Evolutionary conservation across 225 moss, liverwort and hornwort genomes (phyloP).

Genomic region (Physcomitrellopsis africana): DNA sequence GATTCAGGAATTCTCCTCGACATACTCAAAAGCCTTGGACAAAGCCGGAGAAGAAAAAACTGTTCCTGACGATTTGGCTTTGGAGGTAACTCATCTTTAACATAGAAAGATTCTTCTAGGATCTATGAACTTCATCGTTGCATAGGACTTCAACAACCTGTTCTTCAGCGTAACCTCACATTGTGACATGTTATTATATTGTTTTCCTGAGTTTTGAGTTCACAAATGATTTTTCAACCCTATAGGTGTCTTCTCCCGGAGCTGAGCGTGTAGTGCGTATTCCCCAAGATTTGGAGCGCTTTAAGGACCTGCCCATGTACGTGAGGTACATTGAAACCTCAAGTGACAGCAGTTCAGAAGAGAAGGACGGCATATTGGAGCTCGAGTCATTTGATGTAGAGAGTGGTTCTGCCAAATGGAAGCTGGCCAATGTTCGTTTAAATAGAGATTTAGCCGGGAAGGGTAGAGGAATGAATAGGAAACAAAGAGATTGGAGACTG

Average conservation of each 20-base stretch:
- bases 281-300: slow-evolving; percentile 81
- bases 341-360: slow-evolving; percentile 42
- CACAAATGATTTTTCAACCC: slow-evolving; percentile 16
- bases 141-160: slow-evolving; percentile 1
- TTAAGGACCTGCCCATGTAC: slow-evolving; percentile 95
- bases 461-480: slow-evolving; percentile 83
- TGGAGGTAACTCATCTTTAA: slow-evolving; percentile 62
- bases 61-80: slow-evolving; percentile 59
- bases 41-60: slow-evolving; percentile 55
- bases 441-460: slow-evolving; percentile 80
- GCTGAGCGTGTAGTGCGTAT: slow-evolving; percentile 90
- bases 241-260: slow-evolving; percentile 90
- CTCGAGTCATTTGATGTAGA: slow-evolving; percentile 68
- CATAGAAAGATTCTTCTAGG: background rate
- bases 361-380: slow-evolving; percentile 84
- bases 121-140: background rate
- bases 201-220: slow-evolving; percentile 10
- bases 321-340: slow-evolving; percentile 63
- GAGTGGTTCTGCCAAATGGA: slow-evolving; percentile 77
- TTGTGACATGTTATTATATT: background rate
- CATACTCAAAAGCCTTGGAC: slow-evolving; percentile 60
- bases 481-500: slow-evolving; percentile 85
- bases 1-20: slow-evolving; percentile 71
- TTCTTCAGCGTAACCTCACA: slow-evolving; percentile 6
- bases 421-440: slow-evolving; percentile 82